These are phyloP conservation scores for Phytophthora gonapodyides DNA, from an alignment of 352 stramenopile species.

Conservation along the genomic window DNA sequence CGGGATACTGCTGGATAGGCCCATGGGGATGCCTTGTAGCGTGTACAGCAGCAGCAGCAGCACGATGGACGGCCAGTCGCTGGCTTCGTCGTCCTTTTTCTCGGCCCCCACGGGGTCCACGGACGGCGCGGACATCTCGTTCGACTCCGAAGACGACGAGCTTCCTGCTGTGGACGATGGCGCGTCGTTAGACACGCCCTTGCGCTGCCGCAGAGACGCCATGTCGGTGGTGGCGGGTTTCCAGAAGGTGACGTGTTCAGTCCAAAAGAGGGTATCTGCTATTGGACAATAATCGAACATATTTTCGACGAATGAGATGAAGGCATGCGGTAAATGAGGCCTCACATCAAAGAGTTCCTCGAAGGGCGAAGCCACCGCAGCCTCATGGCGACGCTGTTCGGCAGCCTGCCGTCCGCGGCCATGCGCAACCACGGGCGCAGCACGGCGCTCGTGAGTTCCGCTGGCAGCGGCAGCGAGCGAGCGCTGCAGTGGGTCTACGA, in stretches of 20 bases:
- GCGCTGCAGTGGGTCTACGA: constrained; percentile 84
- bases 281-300: constrained; percentile 23
- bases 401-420: constrained; percentile 62
- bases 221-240: constrained; percentile 21
- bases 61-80: constrained; percentile 81
- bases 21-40: constrained; percentile 99
- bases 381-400: constrained; percentile 75
- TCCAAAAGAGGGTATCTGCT: background rate
- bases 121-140: constrained; percentile 10
- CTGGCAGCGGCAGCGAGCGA: constrained; percentile 44
- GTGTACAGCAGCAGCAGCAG: constrained; percentile 98
- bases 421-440: constrained; percentile 54
- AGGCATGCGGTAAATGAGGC: too few species aligned
- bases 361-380: too few species aligned
- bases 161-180: constrained; percentile 21
- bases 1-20: constrained; percentile 96
- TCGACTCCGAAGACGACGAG: constrained; percentile 26
- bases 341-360: too few species aligned
- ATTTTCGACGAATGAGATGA: constrained; percentile 14
- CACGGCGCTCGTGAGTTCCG: constrained; percentile 41
- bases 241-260: constrained; percentile 35
- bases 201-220: constrained; percentile 46
- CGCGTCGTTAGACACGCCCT: constrained; percentile 14
- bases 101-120: constrained; percentile 8
- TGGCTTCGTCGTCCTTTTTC: constrained; percentile 47